phyloP scores from a whole-genome alignment of 805 yeast genomes.

The Metschnikowia cerradonensis region DNA sequence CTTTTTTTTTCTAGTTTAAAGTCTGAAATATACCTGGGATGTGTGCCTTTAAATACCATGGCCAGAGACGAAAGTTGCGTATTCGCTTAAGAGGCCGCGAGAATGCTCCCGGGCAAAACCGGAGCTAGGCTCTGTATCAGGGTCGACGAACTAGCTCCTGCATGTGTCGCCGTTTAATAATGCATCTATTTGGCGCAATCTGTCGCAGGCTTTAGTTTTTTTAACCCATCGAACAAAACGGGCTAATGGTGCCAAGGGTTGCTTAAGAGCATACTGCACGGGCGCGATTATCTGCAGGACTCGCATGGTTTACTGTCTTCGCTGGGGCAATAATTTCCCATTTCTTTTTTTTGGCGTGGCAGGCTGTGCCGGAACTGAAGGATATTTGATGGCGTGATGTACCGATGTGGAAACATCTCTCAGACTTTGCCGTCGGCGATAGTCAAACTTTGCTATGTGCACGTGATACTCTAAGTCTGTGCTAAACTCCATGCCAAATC shows the following conservation, averaged over 20 bases:
- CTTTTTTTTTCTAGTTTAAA: no score
- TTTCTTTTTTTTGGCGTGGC: background rate
- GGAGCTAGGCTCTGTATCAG: background rate
- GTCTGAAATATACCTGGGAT: background rate
- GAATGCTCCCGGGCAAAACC: background rate
- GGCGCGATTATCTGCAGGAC: background rate
- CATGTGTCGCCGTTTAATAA: background rate
- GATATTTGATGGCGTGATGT: no score
- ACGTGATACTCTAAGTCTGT: no score
- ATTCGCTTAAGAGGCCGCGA: conserved; percentile 2
- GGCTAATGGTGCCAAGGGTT: background rate
- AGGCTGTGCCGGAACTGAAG: background rate
- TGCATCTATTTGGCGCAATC: background rate
- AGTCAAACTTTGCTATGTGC: no score
- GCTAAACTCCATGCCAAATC: no score
- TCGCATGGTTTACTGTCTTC: background rate
- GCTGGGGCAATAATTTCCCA: background rate
- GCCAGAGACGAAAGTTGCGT: background rate
- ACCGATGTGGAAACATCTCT: no score
- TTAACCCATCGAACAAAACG: background rate
- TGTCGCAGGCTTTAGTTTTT: background rate
- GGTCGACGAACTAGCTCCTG: no score
- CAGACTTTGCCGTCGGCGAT: no score
- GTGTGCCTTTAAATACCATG: background rate
- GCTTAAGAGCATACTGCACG: background rate